phyloP scores from a whole-genome alignment of 176 grass and related monocot species.

The Oryza officinalis region DNA sequence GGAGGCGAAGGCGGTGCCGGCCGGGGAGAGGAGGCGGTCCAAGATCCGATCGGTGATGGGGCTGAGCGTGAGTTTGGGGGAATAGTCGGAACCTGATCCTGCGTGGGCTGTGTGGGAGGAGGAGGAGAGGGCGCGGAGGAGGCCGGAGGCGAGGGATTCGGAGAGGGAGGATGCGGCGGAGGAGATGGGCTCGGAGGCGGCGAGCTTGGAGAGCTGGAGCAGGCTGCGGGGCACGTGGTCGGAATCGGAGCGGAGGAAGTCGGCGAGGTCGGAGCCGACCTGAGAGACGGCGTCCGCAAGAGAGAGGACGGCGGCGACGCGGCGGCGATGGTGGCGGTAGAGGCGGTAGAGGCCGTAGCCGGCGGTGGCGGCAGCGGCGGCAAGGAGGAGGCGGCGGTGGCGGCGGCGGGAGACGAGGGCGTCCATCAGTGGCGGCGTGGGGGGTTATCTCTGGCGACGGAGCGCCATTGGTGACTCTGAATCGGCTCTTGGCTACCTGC shows the following conservation, averaged over 20 bases:
- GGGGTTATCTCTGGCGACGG: too few relatives aligned
- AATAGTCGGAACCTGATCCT: too few relatives aligned
- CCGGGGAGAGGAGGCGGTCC: slow-evolving; percentile 65
- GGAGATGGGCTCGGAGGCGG: slow-evolving; percentile 37
- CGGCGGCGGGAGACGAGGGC: too few relatives aligned
- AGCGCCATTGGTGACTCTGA: too few relatives aligned
- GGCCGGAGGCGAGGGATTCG: slow-evolving; percentile 34
- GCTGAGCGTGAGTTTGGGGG: slow-evolving; percentile 25
- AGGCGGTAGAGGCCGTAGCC: not conserved
- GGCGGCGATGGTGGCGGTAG: not conserved
- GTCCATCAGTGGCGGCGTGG: too few relatives aligned
- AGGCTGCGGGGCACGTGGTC: slow-evolving; percentile 64
- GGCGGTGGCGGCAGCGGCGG: too few relatives aligned
- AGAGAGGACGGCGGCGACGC: slow-evolving; percentile 40
- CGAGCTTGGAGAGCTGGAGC: slow-evolving; percentile 82
- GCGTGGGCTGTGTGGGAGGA: not conserved
- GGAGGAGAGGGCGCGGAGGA: slow-evolving; percentile 39
- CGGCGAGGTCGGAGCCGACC: slow-evolving; percentile 60
- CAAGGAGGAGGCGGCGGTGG: not conserved
- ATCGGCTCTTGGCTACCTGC: too few relatives aligned
- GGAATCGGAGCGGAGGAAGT: slow-evolving; percentile 71
- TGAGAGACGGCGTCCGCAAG: slow-evolving; percentile 49
- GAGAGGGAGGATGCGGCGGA: slow-evolving; percentile 37
- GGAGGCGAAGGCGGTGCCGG: slow-evolving; percentile 69
- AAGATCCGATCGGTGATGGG: slow-evolving; percentile 69